Conservation (phyloP, 129 eudicot genomes). For the Cynara cardunculus region DNA sequence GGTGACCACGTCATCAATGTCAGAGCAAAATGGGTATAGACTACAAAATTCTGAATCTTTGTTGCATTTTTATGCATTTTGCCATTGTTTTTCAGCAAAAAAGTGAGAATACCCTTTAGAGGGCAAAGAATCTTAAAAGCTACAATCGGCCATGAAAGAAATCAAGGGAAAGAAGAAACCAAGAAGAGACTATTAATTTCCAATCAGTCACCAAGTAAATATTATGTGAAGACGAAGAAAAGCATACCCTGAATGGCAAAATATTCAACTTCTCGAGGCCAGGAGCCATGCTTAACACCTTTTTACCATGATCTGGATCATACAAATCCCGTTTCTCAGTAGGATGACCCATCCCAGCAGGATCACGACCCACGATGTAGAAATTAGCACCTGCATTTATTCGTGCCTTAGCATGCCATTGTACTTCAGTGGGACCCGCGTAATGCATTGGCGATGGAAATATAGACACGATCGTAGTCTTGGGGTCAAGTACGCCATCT, state of each 20-base stretch:
- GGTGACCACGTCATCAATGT: background rate
- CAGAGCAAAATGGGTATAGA: background rate
- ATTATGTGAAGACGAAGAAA: background rate
- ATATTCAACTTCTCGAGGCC: slow-evolving; percentile 81
- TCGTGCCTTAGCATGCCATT: slow-evolving; percentile 96
- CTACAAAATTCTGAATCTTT: background rate
- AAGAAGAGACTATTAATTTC: background rate
- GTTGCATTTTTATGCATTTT: background rate
- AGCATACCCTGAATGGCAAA: slow-evolving; percentile 85
- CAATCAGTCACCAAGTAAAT: background rate
- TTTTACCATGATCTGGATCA: slow-evolving; percentile 96
- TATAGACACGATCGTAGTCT: slow-evolving; percentile 84
- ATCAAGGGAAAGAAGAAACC: background rate
- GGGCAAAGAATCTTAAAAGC: background rate
- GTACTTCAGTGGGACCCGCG: slow-evolving; percentile 96
- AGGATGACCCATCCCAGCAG: slow-evolving; percentile 97
- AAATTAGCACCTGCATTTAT: slow-evolving; percentile 95
- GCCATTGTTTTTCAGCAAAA: background rate
- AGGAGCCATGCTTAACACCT: slow-evolving; percentile 92
- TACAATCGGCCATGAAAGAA: no score
- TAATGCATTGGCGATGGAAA: slow-evolving; percentile 98
- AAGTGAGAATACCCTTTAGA: background rate
- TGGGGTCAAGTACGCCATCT: slow-evolving; percentile 92
- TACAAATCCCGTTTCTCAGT: slow-evolving; percentile 86
- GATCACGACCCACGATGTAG: slow-evolving; percentile 94